Evolutionary conservation across 1,139 yeast species (phyloP).

Genomic region (Schizosaccharomyces versatilis): DNA sequence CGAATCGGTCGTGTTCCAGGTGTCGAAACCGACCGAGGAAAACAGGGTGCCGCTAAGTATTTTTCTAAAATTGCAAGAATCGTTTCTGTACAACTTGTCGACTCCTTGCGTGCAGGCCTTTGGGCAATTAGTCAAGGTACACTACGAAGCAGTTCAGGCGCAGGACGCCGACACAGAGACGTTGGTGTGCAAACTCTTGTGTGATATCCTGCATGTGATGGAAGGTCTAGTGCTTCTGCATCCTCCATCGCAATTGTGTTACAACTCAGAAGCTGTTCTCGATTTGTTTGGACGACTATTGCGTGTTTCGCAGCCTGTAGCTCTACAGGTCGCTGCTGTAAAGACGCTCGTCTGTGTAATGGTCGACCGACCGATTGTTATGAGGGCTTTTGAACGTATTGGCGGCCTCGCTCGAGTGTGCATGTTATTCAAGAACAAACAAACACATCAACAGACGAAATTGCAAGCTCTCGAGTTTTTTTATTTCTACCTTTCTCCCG

Average conservation of each 20-base stretch:
- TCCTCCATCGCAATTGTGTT: background rate
- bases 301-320: background rate
- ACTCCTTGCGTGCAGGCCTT: background rate
- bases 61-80: background rate
- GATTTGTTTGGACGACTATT: background rate
- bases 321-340: constrained; percentile 27
- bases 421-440: constrained; percentile 9
- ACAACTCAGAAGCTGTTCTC: background rate
- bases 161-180: background rate
- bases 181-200: background rate
- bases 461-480: constrained; percentile 50
- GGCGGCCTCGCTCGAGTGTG: constrained; percentile 40
- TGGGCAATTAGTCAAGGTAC: background rate
- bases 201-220: background rate
- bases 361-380: constrained; percentile 34
- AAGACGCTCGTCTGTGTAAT: constrained; percentile 39
- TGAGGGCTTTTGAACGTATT: constrained; percentile 35
- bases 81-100: background rate
- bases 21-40: background rate
- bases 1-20: background rate
- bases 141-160: background rate
- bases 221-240: background rate
- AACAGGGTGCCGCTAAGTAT: background rate
- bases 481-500: constrained; percentile 53
- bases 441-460: constrained; percentile 23